These are phyloP conservation scores for Lithospermum erythrorhizon DNA, from an alignment of 257 asterid genomes.

Conservation along the genomic window DNA sequence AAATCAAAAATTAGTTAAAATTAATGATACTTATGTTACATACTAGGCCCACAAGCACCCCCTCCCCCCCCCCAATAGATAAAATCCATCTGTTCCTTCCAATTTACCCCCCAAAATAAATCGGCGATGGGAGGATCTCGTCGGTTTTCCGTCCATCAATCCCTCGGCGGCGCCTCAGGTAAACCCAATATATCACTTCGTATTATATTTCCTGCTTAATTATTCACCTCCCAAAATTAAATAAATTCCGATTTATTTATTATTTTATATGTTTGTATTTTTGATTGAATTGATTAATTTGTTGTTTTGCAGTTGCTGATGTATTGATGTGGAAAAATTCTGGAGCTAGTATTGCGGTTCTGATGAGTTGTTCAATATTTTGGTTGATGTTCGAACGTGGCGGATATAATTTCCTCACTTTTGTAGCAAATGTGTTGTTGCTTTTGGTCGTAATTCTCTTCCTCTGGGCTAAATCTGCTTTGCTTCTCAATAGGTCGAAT, in stretches of 20 bases:
- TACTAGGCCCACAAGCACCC: no score
- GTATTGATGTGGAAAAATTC: constrained; percentile 66
- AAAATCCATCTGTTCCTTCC: no score
- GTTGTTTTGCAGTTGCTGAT: constrained; percentile 62
- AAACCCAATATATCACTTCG: not conserved
- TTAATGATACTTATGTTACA: no score
- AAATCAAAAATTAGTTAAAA: no score
- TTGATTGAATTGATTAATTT: not conserved
- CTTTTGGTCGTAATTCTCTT: constrained; percentile 68
- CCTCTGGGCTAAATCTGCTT: constrained; percentile 90
- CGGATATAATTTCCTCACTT: constrained; percentile 68
- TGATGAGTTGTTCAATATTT: constrained; percentile 52
- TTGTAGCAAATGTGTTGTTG: constrained; percentile 62
- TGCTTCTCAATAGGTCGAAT: constrained; percentile 69
- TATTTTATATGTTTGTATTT: no score
- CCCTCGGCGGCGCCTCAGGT: constrained; percentile 76
- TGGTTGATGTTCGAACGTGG: constrained; percentile 85
- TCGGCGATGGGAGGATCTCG: constrained; percentile 41
- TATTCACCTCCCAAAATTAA: no score
- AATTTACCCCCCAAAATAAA: no score
- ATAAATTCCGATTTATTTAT: no score
- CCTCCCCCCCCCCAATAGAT: no score
- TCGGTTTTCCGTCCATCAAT: constrained; percentile 38
- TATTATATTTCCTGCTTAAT: no score
- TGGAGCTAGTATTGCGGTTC: constrained; percentile 38